Evolutionary conservation across 441 rosid genomes (phyloP).

Genomic region (Lepidium campestre): DNA sequence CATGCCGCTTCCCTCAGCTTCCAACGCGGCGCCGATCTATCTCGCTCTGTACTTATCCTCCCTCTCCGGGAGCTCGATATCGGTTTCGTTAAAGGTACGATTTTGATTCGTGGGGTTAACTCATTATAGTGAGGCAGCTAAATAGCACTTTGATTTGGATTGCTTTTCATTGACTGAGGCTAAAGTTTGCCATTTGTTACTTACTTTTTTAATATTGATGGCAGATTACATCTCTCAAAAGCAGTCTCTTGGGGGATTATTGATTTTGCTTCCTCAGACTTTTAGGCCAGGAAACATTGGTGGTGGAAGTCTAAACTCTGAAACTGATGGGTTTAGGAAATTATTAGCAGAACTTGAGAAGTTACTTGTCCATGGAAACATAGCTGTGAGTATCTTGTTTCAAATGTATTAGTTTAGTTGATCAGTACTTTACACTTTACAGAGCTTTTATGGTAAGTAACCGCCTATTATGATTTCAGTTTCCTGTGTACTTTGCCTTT

Average conservation of each 20-base stretch:
- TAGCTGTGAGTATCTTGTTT: conserved; percentile 64
- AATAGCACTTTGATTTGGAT: not conserved
- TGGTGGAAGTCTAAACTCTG: conserved; percentile 23
- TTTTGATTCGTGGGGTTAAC: not conserved
- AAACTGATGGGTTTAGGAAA: conserved; percentile 35
- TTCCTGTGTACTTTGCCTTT: conserved; percentile 93
- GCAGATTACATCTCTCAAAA: conserved; percentile 66
- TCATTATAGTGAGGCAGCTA: not conserved
- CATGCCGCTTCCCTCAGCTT: conserved; percentile 81
- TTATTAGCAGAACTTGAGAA: conserved; percentile 60
- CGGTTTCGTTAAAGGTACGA: conserved; percentile 55
- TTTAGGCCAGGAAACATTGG: conserved; percentile 45
- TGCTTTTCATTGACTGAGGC: not conserved
- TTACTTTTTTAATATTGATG: not conserved
- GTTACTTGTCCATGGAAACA: conserved; percentile 60
- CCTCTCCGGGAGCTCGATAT: conserved; percentile 76
- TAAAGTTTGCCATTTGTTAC: not conserved
- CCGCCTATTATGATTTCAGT: conserved; percentile 35
- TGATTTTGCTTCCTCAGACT: conserved; percentile 77
- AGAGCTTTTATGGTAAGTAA: not conserved
- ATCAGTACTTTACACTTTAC: not conserved
- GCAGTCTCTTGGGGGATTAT: conserved; percentile 76
- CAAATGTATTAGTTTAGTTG: not conserved
- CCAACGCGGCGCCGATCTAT: conserved; percentile 74
- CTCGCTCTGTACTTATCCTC: conserved; percentile 77